Evolutionary conservation across 1,284 basidiomycete genomes (phyloP).

Genomic region (Ustilago shanxiensis): DNA sequence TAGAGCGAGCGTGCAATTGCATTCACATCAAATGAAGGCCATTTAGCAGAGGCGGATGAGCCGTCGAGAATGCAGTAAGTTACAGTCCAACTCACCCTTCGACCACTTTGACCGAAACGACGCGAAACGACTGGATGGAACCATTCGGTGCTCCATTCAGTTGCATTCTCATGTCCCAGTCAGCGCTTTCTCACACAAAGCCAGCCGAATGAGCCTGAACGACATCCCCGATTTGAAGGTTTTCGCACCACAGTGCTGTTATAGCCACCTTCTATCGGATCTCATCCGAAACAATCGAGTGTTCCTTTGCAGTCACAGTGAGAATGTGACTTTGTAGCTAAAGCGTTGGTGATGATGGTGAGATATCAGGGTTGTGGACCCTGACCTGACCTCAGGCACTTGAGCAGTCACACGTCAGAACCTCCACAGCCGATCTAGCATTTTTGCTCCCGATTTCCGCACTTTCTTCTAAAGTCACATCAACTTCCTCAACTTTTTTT

Average conservation of each 20-base stretch:
- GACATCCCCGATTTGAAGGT: no score
- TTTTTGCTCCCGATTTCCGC: not conserved
- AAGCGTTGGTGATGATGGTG: not conserved
- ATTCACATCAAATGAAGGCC: no score
- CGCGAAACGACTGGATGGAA: constrained; percentile 14
- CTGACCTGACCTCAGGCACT: not conserved
- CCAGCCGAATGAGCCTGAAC: no score
- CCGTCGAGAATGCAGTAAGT: not conserved
- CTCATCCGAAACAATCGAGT: no score
- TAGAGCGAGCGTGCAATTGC: not conserved
- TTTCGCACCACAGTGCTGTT: no score
- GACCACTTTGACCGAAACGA: constrained; percentile 10
- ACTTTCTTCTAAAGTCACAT: constrained; percentile 4
- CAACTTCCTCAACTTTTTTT: constrained; percentile 1
- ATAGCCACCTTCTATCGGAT: no score
- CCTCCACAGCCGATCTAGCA: not conserved
- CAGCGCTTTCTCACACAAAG: not conserved
- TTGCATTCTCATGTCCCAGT: no score
- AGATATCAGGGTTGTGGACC: not conserved
- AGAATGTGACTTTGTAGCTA: not conserved
- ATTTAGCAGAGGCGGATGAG: not conserved
- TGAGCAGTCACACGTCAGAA: not conserved
- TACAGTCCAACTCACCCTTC: no score
- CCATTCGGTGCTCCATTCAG: not conserved
- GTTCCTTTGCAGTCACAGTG: no score